These are phyloP conservation scores for Trichosporon coremiiforme DNA, from an alignment of 1,284 basidiomycete genomes.

Conservation along the genomic window DNA sequence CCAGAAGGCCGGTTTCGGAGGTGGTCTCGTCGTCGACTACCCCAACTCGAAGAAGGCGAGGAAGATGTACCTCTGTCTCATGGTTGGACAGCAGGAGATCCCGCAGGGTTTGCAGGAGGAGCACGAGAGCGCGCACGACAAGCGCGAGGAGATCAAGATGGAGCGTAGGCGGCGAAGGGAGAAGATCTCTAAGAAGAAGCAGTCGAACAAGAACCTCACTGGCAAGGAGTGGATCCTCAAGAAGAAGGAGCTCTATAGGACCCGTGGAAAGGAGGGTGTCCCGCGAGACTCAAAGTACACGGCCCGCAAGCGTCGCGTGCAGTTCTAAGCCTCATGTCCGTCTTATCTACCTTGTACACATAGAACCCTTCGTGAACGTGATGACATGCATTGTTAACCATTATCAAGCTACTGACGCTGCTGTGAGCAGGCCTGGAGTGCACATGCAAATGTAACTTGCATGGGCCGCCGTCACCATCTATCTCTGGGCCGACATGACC, in stretches of 20 bases:
- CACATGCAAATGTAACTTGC: not conserved
- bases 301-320: constrained; percentile 54
- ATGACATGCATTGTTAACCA: constrained; percentile 10
- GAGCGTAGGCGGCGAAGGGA: constrained; percentile 48
- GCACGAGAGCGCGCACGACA: constrained; percentile 14
- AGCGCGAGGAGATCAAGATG: constrained; percentile 48
- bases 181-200: constrained; percentile 38
- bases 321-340: constrained; percentile 42
- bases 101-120: constrained; percentile 67
- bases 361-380: not conserved
- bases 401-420: not conserved
- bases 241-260: constrained; percentile 63
- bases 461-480: no score
- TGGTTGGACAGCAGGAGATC: constrained; percentile 70
- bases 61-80: constrained; percentile 87
- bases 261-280: constrained; percentile 61
- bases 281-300: constrained; percentile 58
- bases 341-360: not conserved
- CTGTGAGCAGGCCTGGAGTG: not conserved
- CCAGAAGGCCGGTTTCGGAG: constrained; percentile 93
- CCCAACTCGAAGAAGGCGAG: constrained; percentile 92
- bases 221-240: constrained; percentile 61
- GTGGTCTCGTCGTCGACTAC: constrained; percentile 95
- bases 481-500: no score
- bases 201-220: constrained; percentile 45